These are phyloP conservation scores for Diaporthe sp. DNA, from an alignment of 2,329 filamentous ascomycete species.

Conservation along the genomic window DNA sequence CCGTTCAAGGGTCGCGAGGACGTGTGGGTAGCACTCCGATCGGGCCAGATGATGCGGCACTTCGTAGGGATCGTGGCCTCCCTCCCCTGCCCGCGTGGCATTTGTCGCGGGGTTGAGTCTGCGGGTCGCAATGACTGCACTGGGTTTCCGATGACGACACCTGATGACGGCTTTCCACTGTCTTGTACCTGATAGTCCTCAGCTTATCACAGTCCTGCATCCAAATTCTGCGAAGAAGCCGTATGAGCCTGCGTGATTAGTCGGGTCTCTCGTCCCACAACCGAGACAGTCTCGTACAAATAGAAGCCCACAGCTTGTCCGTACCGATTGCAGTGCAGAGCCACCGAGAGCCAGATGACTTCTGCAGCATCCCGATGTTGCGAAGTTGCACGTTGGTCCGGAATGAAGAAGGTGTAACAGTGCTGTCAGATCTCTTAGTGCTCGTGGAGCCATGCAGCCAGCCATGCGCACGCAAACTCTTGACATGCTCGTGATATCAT, in stretches of 20 bases:
- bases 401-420: background rate
- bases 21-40: constrained; percentile 13
- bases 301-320: background rate
- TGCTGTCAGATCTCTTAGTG: background rate
- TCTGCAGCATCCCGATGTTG: background rate
- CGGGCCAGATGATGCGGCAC: background rate
- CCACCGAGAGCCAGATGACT: background rate
- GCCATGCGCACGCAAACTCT: background rate
- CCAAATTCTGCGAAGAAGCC: too few species aligned
- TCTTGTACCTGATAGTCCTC: background rate
- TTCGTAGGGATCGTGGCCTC: constrained; percentile 12
- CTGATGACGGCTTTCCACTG: background rate
- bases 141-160: constrained; percentile 2
- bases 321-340: background rate
- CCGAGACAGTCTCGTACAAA: background rate
- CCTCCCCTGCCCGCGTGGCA: background rate
- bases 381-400: background rate
- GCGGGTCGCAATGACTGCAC: background rate
- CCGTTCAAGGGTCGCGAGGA: background rate
- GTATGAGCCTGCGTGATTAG: background rate
- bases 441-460: background rate
- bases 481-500: constrained; percentile 20
- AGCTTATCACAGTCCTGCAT: too few species aligned
- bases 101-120: constrained; percentile 3
- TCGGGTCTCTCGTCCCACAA: background rate